phyloP scores from a whole-genome alignment of 441 rosid genomes.

The Biscutella laevigata region DNA sequence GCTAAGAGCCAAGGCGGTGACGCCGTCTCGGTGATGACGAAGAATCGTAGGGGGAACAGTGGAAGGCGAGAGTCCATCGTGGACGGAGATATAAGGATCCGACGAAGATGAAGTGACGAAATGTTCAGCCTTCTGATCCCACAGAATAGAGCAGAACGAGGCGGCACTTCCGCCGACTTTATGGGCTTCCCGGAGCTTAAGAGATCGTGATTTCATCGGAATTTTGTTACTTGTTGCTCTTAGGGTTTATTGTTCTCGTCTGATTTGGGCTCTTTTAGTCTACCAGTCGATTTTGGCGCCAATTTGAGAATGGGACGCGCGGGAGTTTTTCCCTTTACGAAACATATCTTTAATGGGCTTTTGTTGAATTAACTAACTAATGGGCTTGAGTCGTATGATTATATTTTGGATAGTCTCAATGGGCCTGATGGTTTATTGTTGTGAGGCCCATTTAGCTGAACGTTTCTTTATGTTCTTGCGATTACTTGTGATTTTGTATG shows the following conservation, averaged over 20 bases:
- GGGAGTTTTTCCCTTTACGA: constrained; percentile 4
- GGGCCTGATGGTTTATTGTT: no score
- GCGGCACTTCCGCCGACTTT: constrained; percentile 33
- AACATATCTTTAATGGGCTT: no score
- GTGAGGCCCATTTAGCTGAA: no score
- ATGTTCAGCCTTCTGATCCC: constrained; percentile 73
- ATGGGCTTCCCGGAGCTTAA: constrained; percentile 85
- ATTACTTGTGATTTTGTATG: no score
- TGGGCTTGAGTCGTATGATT: no score
- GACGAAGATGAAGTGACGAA: constrained; percentile 84
- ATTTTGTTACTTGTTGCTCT: neutral
- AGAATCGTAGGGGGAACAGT: constrained; percentile 55
- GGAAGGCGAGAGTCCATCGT: constrained; percentile 61
- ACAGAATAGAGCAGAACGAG: constrained; percentile 75
- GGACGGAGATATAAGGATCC: constrained; percentile 59
- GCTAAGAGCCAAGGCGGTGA: constrained; percentile 75
- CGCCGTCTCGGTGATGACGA: constrained; percentile 92
- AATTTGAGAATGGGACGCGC: constrained; percentile 3
- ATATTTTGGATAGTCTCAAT: no score
- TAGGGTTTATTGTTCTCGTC: constrained; percentile 9
- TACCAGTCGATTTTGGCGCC: constrained; percentile 14
- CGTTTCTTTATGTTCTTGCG: no score
- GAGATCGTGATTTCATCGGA: constrained; percentile 66
- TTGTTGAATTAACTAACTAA: no score
- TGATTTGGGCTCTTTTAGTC: neutral